Conservation (phyloP, 441 rosid species). For the Syzygium malaccense region DNA sequence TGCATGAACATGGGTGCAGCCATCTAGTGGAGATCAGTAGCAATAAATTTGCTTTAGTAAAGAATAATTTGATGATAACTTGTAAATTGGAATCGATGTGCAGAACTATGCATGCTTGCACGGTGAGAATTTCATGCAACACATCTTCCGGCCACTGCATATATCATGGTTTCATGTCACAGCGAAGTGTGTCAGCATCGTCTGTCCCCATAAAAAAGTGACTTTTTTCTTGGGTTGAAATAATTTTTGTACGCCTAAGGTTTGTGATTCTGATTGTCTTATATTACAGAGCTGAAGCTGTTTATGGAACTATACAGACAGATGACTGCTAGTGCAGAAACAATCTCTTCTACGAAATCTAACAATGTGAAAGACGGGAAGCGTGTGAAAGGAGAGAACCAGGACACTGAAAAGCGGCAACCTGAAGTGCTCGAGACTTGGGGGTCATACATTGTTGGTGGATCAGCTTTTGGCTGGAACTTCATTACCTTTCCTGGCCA, state of each 20-base stretch:
- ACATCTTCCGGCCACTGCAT: background rate
- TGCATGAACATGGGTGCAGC: background rate
- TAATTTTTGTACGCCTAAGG: background rate
- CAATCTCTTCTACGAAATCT: slow-evolving; percentile 13
- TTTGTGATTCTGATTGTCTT: background rate
- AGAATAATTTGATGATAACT: background rate
- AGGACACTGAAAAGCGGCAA: slow-evolving; percentile 17
- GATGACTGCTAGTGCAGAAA: slow-evolving; percentile 34
- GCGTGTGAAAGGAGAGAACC: slow-evolving; percentile 25
- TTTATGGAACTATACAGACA: slow-evolving; percentile 48
- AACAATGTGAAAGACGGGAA: slow-evolving; percentile 20
- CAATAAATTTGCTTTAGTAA: background rate
- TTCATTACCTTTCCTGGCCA: slow-evolving; percentile 49
- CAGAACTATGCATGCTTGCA: background rate
- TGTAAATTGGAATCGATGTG: background rate
- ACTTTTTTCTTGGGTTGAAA: background rate
- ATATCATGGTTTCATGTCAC: background rate
- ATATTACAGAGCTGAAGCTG: slow-evolving; percentile 52
- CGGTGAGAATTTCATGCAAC: background rate
- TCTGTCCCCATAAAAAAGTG: background rate
- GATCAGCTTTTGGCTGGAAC: slow-evolving; percentile 92
- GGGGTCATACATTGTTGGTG: slow-evolving; percentile 42
- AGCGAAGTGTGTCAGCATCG: background rate
- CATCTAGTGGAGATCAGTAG: background rate
- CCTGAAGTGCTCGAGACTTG: slow-evolving; percentile 16